These are phyloP conservation scores for Ophiobolus disseminans DNA, from an alignment of 2,329 filamentous ascomycete species.

Conservation along the genomic window DNA sequence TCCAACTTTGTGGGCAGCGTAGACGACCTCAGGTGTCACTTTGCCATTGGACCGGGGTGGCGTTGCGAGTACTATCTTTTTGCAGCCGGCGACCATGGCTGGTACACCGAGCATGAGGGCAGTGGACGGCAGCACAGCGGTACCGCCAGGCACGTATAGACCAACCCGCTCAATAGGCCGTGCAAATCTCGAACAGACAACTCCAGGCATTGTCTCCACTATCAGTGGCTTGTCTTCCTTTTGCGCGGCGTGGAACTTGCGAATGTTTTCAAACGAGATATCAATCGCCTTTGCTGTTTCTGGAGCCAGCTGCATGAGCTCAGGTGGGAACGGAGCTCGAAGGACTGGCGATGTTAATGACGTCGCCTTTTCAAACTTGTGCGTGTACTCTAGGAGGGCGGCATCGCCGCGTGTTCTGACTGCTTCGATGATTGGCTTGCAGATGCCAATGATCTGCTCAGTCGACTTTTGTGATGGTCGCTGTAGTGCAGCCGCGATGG, in stretches of 20 bases:
- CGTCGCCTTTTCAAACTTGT: slow-evolving; percentile 97
- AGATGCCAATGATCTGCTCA: slow-evolving; percentile 91
- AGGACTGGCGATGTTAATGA: slow-evolving; percentile 88
- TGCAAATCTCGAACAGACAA: slow-evolving; percentile 90
- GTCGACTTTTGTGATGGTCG: slow-evolving; percentile 92
- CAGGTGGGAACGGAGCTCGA: slow-evolving; percentile 83
- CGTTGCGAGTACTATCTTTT: slow-evolving; percentile 91
- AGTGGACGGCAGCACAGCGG: slow-evolving; percentile 94
- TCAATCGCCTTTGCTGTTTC: slow-evolving; percentile 95
- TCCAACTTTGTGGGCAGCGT: slow-evolving; percentile 94
- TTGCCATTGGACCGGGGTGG: slow-evolving; percentile 88
- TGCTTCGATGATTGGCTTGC: slow-evolving; percentile 88
- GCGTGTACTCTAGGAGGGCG: slow-evolving; percentile 88
- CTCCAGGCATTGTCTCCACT: slow-evolving; percentile 97
- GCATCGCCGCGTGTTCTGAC: slow-evolving; percentile 85
- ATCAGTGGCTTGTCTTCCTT: slow-evolving; percentile 80
- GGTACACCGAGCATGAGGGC: slow-evolving; percentile 98
- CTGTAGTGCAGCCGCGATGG: slow-evolving; percentile 77
- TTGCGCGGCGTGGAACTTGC: slow-evolving; percentile 91
- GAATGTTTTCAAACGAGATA: slow-evolving; percentile 90
- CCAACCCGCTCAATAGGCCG: slow-evolving; percentile 95
- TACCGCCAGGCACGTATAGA: slow-evolving; percentile 93
- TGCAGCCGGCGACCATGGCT: slow-evolving; percentile 95
- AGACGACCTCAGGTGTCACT: slow-evolving; percentile 95
- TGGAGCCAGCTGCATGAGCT: slow-evolving; percentile 81